phyloP scores from a whole-genome alignment of 2,329 filamentous ascomycete genomes.

The Passalora sequoiae region DNA sequence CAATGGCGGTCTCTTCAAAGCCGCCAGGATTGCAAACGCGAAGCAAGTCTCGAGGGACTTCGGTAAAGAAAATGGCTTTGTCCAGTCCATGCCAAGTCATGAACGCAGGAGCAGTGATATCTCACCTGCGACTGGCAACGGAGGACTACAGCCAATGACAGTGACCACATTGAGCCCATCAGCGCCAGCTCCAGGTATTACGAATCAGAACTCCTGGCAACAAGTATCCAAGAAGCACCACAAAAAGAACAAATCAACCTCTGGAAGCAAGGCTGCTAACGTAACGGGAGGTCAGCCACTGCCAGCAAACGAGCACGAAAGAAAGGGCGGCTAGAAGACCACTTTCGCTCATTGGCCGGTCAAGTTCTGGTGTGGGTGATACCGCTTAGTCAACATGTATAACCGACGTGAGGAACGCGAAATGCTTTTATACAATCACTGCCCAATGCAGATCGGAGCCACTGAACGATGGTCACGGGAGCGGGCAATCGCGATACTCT shows the following conservation, averaged over 20 bases:
- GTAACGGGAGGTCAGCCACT: constrained; percentile 36
- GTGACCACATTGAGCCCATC: not conserved
- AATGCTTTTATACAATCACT: too few relatives aligned
- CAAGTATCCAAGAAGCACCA: constrained; percentile 26
- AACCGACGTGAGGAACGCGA: too few relatives aligned
- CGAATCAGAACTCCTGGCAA: constrained; percentile 26
- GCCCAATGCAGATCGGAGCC: too few relatives aligned
- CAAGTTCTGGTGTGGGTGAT: too few relatives aligned
- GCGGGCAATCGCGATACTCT: too few relatives aligned
- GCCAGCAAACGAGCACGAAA: constrained; percentile 41
- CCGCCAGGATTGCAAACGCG: constrained; percentile 28
- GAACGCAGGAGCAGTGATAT: constrained; percentile 25
- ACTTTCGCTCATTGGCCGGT: not conserved
- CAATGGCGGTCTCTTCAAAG: constrained; percentile 26
- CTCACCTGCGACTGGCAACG: constrained; percentile 8
- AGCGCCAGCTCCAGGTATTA: not conserved
- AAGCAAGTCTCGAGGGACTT: constrained; percentile 24
- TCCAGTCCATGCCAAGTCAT: constrained; percentile 14
- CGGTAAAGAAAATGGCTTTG: constrained; percentile 19
- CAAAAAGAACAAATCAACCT: constrained; percentile 33
- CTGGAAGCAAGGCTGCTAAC: constrained; percentile 11
- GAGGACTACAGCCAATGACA: constrained; percentile 6
- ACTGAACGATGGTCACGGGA: too few relatives aligned
- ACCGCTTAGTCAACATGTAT: too few relatives aligned
- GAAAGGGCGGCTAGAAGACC: constrained; percentile 41